Percentiles rank a stretch among this genome's conserved stretches.
Conservation (phyloP, 306 rosid species). For the Cucumis melo region DNA sequence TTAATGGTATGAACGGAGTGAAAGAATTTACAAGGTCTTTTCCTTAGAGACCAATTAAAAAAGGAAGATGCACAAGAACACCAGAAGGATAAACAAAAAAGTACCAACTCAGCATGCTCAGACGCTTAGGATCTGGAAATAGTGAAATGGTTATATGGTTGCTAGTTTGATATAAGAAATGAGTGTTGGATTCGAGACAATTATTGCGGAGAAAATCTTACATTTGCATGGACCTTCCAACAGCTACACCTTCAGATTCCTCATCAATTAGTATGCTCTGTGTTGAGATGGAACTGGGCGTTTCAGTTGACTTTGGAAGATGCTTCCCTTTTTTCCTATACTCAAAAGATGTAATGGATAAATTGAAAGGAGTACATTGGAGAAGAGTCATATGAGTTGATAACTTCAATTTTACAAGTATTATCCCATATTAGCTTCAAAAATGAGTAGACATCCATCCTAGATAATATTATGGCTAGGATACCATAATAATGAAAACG, state of each 20-base stretch:
- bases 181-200: background rate
- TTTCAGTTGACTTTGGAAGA: slow-evolving; percentile 18
- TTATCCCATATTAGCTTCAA: background rate
- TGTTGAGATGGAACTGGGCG: slow-evolving; percentile 18
- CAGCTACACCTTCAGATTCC: slow-evolving; percentile 16
- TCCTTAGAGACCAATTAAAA: too few species aligned
- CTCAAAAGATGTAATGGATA: slow-evolving; percentile 8
- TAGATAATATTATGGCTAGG: background rate
- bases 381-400: background rate
- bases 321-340: slow-evolving; percentile 29
- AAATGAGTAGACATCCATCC: background rate
- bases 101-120: background rate
- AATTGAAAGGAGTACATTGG: background rate
- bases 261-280: slow-evolving; percentile 12
- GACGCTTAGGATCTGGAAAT: background rate
- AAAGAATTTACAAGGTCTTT: background rate
- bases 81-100: background rate
- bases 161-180: background rate
- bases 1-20: background rate
- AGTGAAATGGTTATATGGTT: background rate
- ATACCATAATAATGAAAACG: background rate
- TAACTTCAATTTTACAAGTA: background rate
- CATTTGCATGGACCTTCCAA: slow-evolving; percentile 14
- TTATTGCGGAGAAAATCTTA: slow-evolving; percentile 7
- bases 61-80: background rate